Evolutionary conservation across 2,329 filamentous ascomycete genomes (phyloP), one percentile per base, ranked within the genome.

Genomic region (Epichloe sp.): DNA sequence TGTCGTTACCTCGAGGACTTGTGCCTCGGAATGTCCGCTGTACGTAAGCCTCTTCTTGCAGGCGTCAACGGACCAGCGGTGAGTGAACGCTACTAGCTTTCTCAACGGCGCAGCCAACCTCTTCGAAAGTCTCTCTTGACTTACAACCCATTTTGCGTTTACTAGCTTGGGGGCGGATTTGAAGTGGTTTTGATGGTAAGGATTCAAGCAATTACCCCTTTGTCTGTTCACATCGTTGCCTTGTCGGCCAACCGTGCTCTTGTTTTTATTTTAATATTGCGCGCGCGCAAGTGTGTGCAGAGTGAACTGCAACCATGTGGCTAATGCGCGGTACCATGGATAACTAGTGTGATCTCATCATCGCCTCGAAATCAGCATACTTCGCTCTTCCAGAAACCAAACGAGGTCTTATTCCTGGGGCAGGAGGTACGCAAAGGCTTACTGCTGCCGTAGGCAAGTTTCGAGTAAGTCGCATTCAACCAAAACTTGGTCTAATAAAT

Each of bases 21-120:
- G 46, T 67, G 65, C 49, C 46, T 57, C 48, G 65, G 62, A 53
- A 60, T 68, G 58, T 54, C 55, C 42, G 58, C 59, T 49, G 60
- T 67, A 48, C 61, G 63, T 34, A 76, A 76, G 58, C 74, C 74
- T 2, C 56, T 75, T 45, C 64, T 77, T 51, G 73, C 73, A 10
- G 72, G 72, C 19, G 72, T 77, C 21, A 68, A 73, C 55, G 74
- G 74, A 47, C 68, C 71, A 60, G 74, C 74, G 55, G 73, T 76
- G 57, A 65, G 73, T 50, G n/a, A 21, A n/a, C 34, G 21, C n/a
- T 44, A 31, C 17, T 35, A 26, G 14, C 37, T 44, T 41, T 38
- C 37, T 35, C 21, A 37, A 52, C 31, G 37, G 15, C 34, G 6
- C 19, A 35, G 17, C n/a, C 44, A 23, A 12, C 12, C n/a, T 15